Evolutionary conservation across 1,284 basidiomycete genomes (phyloP).

Genomic region (Coniferiporia sulphurascens): DNA sequence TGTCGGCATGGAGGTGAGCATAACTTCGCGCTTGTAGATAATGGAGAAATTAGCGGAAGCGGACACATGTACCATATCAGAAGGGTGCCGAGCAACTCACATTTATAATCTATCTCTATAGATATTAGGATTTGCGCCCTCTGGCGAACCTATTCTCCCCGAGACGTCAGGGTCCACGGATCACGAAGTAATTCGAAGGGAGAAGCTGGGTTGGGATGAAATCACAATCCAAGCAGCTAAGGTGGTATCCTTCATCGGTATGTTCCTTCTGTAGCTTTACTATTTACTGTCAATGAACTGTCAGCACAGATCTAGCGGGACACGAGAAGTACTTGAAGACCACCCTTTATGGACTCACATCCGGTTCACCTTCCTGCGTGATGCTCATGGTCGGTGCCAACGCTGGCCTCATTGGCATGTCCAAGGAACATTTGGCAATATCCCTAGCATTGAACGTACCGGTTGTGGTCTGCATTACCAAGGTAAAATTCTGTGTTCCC

Average conservation of each 20-base stretch:
- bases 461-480: slow-evolving; percentile 91
- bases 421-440: slow-evolving; percentile 94
- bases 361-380: slow-evolving; percentile 92
- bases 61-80: neutral
- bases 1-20: slow-evolving; percentile 87
- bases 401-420: slow-evolving; percentile 95
- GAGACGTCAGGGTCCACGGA: slow-evolving; percentile 45
- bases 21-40: slow-evolving; percentile 5
- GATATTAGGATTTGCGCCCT: slow-evolving; percentile 82
- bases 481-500: slow-evolving; percentile 43
- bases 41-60: neutral
- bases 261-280: slow-evolving; percentile 18
- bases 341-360: slow-evolving; percentile 92
- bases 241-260: slow-evolving; percentile 91
- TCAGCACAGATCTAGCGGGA: slow-evolving; percentile 75
- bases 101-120: slow-evolving; percentile 27
- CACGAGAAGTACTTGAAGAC: slow-evolving; percentile 91
- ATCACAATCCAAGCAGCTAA: slow-evolving; percentile 91
- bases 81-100: neutral
- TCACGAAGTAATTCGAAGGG: slow-evolving; percentile 61
- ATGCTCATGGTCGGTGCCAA: slow-evolving; percentile 96
- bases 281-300: neutral
- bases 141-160: slow-evolving; percentile 75
- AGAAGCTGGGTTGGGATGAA: slow-evolving; percentile 93
- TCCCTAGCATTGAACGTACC: slow-evolving; percentile 92